These are phyloP conservation scores for Strobilomyces confusus DNA, from an alignment of 768 basidiomycete genomes.

Conservation along the genomic window DNA sequence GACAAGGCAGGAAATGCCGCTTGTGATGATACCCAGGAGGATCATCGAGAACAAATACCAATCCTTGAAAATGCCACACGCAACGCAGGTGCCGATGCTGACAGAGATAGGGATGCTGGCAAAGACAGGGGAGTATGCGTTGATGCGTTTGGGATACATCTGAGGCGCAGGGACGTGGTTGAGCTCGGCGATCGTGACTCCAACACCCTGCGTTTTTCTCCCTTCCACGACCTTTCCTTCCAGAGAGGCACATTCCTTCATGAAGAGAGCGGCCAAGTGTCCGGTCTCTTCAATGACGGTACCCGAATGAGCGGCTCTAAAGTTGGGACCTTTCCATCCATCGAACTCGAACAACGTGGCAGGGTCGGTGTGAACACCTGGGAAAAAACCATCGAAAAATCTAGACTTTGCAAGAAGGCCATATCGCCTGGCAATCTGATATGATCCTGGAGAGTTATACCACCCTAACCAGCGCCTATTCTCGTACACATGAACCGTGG, in stretches of 20 bases:
- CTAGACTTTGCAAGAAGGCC: slow-evolving; percentile 31
- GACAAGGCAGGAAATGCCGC: slow-evolving; percentile 30
- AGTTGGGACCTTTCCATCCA: slow-evolving; percentile 31
- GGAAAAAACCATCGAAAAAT: slow-evolving; percentile 34
- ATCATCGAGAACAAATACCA: slow-evolving; percentile 35
- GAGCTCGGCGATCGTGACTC: slow-evolving; percentile 29
- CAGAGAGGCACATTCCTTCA: slow-evolving; percentile 18
- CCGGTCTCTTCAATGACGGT: slow-evolving; percentile 29
- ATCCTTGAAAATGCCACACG: slow-evolving; percentile 28
- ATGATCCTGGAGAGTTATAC: slow-evolving; percentile 38
- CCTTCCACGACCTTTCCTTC: slow-evolving; percentile 17
- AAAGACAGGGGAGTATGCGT: slow-evolving; percentile 19
- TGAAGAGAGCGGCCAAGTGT: slow-evolving; percentile 30
- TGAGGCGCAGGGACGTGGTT: slow-evolving; percentile 15
- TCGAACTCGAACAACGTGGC: slow-evolving; percentile 31
- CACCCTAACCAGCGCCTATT: slow-evolving; percentile 34
- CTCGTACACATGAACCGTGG: slow-evolving; percentile 33
- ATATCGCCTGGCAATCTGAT: slow-evolving; percentile 32
- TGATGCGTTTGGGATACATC: slow-evolving; percentile 19
- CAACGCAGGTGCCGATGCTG: slow-evolving; percentile 26
- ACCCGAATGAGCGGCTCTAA: slow-evolving; percentile 31
- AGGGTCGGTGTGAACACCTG: slow-evolving; percentile 32
- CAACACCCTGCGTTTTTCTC: slow-evolving; percentile 21
- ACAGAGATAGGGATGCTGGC: slow-evolving; percentile 30
- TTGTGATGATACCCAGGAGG: slow-evolving; percentile 31